Base-by-base conservation (phyloP, 75 land plant genomes). In the Ceratopteris richardii region DNA sequence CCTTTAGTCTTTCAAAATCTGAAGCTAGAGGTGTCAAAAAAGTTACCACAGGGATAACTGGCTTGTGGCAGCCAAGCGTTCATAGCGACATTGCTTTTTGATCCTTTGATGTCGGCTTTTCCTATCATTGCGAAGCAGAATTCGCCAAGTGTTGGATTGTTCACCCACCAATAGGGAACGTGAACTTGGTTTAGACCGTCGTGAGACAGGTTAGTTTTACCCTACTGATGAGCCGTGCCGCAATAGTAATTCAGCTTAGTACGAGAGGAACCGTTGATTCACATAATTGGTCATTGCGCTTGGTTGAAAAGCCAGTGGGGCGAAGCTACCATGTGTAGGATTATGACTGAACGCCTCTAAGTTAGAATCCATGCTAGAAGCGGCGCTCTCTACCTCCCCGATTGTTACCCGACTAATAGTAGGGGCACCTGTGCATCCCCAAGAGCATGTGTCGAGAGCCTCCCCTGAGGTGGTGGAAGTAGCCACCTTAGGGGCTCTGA, bases 211-310 rank as follows among this genome's bases (percentile, higher is more conserved):
- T 80, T 80, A 71, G 79, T 80, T 75, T 75, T 80, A 80, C 79
- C 75, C 66, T 71, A 75, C 67, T 70, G 69, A 73, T 78, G 77
- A 66, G 28, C 55, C 56, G 71, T 68, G 69, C 75, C 79, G 70
- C 69, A 57, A 79, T 78, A 82, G 79, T 82, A 80, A 80, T 80
- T 66, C 80, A 72, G 75, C 82, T 72, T 71, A 82, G 81, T 82
- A 82, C 68, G 74, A 82, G 77, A 77, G 77, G 77, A 82, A 82
- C 71, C 74, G 59, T 78, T 74, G 73, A 66, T 76, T 75, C 78
- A 70, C 76, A 75, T 62, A 70, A 63, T 70, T 69, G 78, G 75
- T 71, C 67, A 69, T 75, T 55, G 76, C 53, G 63, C 68, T 70
- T 70, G 72, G 68, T 72, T 72, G 78, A 79, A 79, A 79, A 79